Conservation (phyloP, 116 monocot genomes). For the Trichopus zeylanicus region DNA sequence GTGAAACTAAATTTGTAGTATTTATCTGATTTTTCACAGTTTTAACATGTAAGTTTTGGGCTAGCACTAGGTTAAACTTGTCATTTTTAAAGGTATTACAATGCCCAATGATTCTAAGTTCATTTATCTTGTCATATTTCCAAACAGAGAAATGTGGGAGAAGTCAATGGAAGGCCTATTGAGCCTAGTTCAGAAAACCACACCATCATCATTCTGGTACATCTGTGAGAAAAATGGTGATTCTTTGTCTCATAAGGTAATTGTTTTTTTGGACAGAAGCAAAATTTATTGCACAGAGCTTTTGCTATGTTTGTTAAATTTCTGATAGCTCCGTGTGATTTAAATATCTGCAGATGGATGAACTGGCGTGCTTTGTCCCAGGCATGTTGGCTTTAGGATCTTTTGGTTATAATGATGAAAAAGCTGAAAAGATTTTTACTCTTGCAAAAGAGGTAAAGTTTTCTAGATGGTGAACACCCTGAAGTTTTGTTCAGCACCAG, state of each 20-base stretch:
- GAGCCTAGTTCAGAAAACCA: constrained; percentile 67
- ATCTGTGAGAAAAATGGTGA: constrained; percentile 81
- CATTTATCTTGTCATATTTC: not conserved
- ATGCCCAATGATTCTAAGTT: not conserved
- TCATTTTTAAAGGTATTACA: not conserved
- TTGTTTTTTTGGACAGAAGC: constrained; percentile 1
- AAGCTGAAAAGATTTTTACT: constrained; percentile 51
- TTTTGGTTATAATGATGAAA: constrained; percentile 62
- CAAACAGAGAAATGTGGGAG: constrained; percentile 89
- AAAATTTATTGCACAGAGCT: not conserved
- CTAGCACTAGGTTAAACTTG: too few species aligned
- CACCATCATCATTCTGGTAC: constrained; percentile 82
- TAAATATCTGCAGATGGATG: constrained; percentile 72
- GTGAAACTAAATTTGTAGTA: too few species aligned
- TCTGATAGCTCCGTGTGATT: not conserved
- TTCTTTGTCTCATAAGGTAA: constrained; percentile 70
- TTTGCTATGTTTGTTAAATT: not conserved
- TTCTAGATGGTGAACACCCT: too few species aligned
- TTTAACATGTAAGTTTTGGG: too few species aligned
- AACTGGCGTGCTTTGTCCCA: constrained; percentile 88
- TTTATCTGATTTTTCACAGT: not conserved
- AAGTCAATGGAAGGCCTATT: constrained; percentile 78
- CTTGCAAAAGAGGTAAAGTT: constrained; percentile 71
- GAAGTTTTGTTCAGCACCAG: too few species aligned
- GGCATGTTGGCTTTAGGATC: constrained; percentile 92